Percentiles rank a stretch among this genome's conserved stretches.
These are phyloP conservation scores for Geotrichum ghanense DNA, from an alignment of 805 yeast genomes.

Conservation along the genomic window DNA sequence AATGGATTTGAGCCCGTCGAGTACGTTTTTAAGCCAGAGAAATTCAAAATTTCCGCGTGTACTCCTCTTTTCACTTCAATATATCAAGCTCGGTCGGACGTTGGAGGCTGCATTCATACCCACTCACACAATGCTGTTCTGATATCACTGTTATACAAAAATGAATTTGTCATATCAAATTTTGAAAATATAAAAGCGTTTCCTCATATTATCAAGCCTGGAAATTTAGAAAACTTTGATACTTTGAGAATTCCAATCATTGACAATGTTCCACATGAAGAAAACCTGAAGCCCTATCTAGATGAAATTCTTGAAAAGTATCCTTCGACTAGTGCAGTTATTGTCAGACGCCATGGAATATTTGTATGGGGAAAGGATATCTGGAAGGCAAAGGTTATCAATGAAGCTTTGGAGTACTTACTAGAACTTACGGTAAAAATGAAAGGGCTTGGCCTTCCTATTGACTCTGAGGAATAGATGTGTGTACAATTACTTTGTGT, in stretches of 20 bases:
- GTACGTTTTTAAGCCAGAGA: conserved; percentile 48
- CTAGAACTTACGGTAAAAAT: conserved; percentile 77
- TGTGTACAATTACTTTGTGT: too few relatives aligned
- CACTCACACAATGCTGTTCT: conserved; percentile 86
- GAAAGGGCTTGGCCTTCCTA: conserved; percentile 52
- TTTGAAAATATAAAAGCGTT: conserved; percentile 91
- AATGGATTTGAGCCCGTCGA: conserved; percentile 43
- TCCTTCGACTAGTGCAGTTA: conserved; percentile 74
- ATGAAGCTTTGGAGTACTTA: conserved; percentile 86
- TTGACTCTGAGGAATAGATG: conserved; percentile 22
- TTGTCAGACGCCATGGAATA: conserved; percentile 88
- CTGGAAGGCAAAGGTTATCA: conserved; percentile 87
- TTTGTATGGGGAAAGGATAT: conserved; percentile 94
- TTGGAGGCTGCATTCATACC: conserved; percentile 91
- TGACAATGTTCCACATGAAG: conserved; percentile 83
- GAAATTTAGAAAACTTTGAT: conserved; percentile 62
- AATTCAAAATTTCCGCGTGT: conserved; percentile 83
- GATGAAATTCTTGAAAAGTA: conserved; percentile 53
- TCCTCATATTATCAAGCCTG: conserved; percentile 56
- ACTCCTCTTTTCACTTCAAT: conserved; percentile 79
- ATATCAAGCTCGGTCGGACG: conserved; percentile 45
- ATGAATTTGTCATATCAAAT: conserved; percentile 63
- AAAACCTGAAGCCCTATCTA: conserved; percentile 54
- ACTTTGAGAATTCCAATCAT: conserved; percentile 79
- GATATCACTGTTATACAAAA: conserved; percentile 56